Evolutionary conservation across 2,329 filamentous ascomycete species (phyloP), one percentile per base, ranked within the genome.

Genomic region (Beauveria medogensis): DNA sequence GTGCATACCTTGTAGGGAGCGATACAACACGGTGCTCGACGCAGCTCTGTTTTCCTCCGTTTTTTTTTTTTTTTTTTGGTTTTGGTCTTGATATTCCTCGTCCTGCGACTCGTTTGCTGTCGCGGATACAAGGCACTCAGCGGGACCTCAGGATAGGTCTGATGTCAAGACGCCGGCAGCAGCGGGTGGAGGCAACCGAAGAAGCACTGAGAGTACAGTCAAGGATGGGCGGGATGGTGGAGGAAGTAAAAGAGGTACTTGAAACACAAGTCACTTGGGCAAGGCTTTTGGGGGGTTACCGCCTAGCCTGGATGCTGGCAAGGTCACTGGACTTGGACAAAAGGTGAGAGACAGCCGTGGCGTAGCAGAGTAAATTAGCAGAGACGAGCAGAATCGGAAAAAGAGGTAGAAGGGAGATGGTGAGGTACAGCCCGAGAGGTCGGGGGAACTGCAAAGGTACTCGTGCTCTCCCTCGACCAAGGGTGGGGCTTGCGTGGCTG

Each of bases 191-290:
- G 34, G 37, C 37, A n/a, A 22, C 26, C 22, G 20, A 24, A 40
- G n/a, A 52, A 18, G 50, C n/a, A 52, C 50, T 22, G 50, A 58
- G 47, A 63, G 52, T 43, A 55, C 52, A 44, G 52, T 47, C 22
- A 22, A 28, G 18, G 6, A 47, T 20, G 54, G 54, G 28, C 7
- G 22, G 22, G 68, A 67, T 63, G 65, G 63, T 63, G 64, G 65
- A 65, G 68, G 66, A 34, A 65, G 59, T 30, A 55, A 50, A 70
- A 34, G 54, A 56, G 53, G 75, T 77, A 77, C 75, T 69, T 77
- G 67, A 62, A 68, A 66, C 67, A 65, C 69, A 77, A 74, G 75
- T 77, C 76, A 73, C 73, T 76, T 69, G 69, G 67, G 67, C 67
- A 64, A 69, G 69, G 66, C 59, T 59, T 66, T 65, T 65, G 59